These are phyloP conservation scores for Aspergillus novofumigatus DNA, from an alignment of 2,329 filamentous ascomycete species.

Conservation along the genomic window DNA sequence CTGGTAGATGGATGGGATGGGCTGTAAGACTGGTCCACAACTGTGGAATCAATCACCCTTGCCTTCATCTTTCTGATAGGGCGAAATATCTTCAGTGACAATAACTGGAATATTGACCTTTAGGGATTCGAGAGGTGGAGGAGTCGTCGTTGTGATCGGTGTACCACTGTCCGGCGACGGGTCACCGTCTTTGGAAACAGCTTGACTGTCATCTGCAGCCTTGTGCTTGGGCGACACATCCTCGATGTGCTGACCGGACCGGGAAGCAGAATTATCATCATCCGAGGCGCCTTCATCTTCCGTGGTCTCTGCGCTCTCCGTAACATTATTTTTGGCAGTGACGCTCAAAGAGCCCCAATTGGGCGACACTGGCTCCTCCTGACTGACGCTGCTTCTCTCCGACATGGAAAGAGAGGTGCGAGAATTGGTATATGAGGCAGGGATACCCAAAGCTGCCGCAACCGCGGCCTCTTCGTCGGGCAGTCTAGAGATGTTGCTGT, in stretches of 20 bases:
- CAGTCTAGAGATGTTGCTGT: conserved; percentile 43
- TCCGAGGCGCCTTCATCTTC: conserved; percentile 19
- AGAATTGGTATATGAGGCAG: conserved; percentile 27
- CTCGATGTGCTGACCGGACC: not conserved
- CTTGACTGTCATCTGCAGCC: not conserved
- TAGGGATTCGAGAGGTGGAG: not conserved
- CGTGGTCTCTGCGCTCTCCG: conserved; percentile 21
- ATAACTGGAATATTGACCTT: conserved; percentile 16
- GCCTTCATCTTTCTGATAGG: not conserved
- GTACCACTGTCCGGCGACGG: not conserved
- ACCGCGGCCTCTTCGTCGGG: conserved; percentile 49
- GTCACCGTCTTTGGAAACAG: not conserved
- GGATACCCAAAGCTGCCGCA: conserved; percentile 46
- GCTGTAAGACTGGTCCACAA: not conserved
- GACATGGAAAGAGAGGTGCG: conserved; percentile 34
- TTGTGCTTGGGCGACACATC: not conserved
- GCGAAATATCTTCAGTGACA: conserved; percentile 12
- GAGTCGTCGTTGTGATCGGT: not conserved
- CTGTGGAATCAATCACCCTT: not conserved
- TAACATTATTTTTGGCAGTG: conserved; percentile 21
- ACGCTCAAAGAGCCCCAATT: conserved; percentile 21
- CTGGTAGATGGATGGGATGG: not conserved
- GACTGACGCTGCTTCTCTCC: conserved; percentile 30
- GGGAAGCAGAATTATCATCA: conserved; percentile 4
- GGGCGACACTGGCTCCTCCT: conserved; percentile 23